Evolutionary conservation across 768 basidiomycete genomes (phyloP).

Genomic region (Mrakia frigida): DNA sequence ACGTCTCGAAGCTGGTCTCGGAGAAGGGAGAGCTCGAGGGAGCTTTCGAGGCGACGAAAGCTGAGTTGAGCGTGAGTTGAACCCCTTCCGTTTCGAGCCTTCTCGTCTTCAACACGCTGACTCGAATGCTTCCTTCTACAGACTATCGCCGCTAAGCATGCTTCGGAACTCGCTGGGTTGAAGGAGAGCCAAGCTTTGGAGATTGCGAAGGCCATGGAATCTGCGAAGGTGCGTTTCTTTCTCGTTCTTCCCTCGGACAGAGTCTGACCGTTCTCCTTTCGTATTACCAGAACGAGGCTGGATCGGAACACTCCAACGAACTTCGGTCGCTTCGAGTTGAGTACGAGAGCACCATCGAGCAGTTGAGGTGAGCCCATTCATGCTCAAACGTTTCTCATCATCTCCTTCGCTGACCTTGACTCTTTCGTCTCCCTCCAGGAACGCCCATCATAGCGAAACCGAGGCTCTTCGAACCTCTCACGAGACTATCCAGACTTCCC

Average conservation of each 20-base stretch:
- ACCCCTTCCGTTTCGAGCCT: neutral
- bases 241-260: neutral
- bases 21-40: conserved; percentile 22
- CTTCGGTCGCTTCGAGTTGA: conserved; percentile 10
- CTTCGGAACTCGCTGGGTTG: conserved; percentile 11
- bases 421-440: neutral
- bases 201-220: conserved; percentile 13
- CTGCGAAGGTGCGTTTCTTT: conserved; percentile 1
- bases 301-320: conserved; percentile 20
- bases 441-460: conserved; percentile 18
- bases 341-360: conserved; percentile 28
- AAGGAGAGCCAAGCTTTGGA: conserved; percentile 19
- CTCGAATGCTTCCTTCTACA: neutral
- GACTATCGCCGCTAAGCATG: conserved; percentile 11
- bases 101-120: too few relatives aligned
- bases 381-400: too few relatives aligned
- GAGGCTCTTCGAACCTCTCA: conserved; percentile 18
- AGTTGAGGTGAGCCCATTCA: conserved; percentile 28
- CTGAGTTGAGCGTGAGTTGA: neutral
- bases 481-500: conserved; percentile 16
- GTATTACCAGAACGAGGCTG: conserved; percentile 11
- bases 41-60: neutral
- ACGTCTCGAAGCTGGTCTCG: neutral
- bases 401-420: neutral
- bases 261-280: neutral